Evolutionary conservation across 2,329 filamentous ascomycete species (phyloP), one percentile per base, ranked within the genome.

Genomic region (Emmonsia crescens): DNA sequence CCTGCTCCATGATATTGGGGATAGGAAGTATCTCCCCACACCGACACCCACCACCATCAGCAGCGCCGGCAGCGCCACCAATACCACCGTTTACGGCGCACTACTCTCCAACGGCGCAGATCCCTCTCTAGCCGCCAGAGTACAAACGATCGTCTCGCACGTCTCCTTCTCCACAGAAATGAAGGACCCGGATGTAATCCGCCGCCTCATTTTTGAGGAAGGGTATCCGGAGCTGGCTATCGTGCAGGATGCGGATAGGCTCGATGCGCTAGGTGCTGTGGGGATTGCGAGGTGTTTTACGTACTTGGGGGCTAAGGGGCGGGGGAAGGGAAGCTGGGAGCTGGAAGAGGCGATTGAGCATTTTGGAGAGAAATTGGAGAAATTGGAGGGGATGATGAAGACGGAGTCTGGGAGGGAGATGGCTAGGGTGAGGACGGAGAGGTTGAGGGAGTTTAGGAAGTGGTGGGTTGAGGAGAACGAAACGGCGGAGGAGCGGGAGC

Each of bases 231-330:
- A 94, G 73, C 78, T 94, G 40, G 91, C 85, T 0, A 83, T 96
- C 56, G 91, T 96, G 38, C 92, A 96, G 76, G 93, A 96, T 74
- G 92, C 92, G 3, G 93, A 96, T 77, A 82, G 92, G 6, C 79
- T 97, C n/a, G 93, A 97, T 75, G 89, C 91, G 3, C 86, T 96
- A 57, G 93, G 92, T 0, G 90, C 89, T 0, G 83, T 96, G 36
- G 93, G 93, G 0, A 86, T 96, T 61, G 92, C 84, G 1, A 79
- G 93, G 51, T 84, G 83, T 48, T 92, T 94, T 72, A 85, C 87
- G 0, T 96, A 85, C 72, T 85, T 88, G 0, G 91, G 87, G 0
- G 87, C 85, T 12, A 84, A 82, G 72, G 74, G 73, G 40, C 70
- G 71, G 33, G 64, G 56, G 40, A 68, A 71, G 62, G 68, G 70